Conservation (phyloP, 1,284 basidiomycete species). For the Ustilago esculenta region DNA sequence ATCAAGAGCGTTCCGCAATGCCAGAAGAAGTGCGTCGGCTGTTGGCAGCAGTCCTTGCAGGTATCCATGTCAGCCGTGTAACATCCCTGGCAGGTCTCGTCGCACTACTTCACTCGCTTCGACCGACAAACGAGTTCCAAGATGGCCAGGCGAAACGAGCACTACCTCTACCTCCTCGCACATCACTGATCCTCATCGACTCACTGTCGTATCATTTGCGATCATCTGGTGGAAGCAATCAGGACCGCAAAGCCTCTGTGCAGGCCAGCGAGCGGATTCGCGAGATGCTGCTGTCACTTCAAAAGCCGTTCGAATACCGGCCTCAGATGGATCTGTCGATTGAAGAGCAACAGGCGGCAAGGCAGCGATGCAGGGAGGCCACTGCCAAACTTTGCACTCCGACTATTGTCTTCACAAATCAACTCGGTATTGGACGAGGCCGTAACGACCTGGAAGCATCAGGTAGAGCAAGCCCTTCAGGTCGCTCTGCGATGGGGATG, state of each 20-base stretch:
- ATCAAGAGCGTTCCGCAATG: slow-evolving; percentile 16
- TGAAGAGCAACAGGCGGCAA: slow-evolving; percentile 9
- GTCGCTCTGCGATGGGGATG: neutral
- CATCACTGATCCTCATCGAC: slow-evolving; percentile 39
- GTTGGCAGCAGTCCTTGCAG: slow-evolving; percentile 27
- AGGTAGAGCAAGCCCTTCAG: slow-evolving; percentile 10
- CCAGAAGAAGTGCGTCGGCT: slow-evolving; percentile 39
- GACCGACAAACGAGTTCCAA: slow-evolving; percentile 25
- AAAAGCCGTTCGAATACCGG: slow-evolving; percentile 28
- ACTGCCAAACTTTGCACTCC: slow-evolving; percentile 29
- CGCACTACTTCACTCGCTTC: slow-evolving; percentile 26
- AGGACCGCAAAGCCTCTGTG: slow-evolving; percentile 28
- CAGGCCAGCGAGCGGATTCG: slow-evolving; percentile 22
- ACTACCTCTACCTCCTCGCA: slow-evolving; percentile 17
- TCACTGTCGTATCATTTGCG: slow-evolving; percentile 40
- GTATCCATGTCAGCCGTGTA: slow-evolving; percentile 33
- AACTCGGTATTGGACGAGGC: slow-evolving; percentile 26
- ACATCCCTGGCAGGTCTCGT: slow-evolving; percentile 24
- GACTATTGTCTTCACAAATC: slow-evolving; percentile 42
- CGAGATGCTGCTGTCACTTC: slow-evolving; percentile 28
- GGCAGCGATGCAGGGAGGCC: slow-evolving; percentile 4
- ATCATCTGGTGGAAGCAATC: slow-evolving; percentile 6
- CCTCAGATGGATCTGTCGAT: slow-evolving; percentile 1
- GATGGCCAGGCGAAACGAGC: neutral
- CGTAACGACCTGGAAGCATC: slow-evolving; percentile 11